Conservation (phyloP, 1,139 yeast species). For the Suhomyces guaymorum region DNA sequence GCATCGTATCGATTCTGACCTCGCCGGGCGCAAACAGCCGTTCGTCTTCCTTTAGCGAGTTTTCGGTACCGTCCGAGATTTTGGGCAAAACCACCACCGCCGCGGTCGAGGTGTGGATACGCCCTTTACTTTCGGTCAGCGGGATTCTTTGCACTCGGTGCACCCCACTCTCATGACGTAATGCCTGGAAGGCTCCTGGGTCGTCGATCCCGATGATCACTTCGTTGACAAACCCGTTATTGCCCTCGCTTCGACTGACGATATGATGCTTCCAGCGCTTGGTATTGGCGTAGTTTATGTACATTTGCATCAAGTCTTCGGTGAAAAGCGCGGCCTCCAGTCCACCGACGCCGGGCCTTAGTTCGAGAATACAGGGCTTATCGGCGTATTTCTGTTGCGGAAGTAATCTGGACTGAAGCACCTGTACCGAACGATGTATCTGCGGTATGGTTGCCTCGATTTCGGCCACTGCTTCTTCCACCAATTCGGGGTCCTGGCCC, state of each 20-base stretch:
- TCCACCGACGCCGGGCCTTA: conserved; percentile 97
- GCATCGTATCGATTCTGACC: conserved; percentile 89
- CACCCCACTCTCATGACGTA: conserved; percentile 91
- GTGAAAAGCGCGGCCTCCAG: conserved; percentile 89
- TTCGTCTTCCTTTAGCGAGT: conserved; percentile 61
- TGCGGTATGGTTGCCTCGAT: conserved; percentile 33
- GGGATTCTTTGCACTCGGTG: conserved; percentile 96
- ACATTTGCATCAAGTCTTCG: conserved; percentile 78
- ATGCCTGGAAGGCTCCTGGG: conserved; percentile 70
- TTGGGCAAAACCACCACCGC: conserved; percentile 94
- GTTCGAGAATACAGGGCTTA: conserved; percentile 75
- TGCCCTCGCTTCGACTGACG: conserved; percentile 62
- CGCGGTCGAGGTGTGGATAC: conserved; percentile 94
- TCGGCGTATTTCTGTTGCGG: conserved; percentile 82
- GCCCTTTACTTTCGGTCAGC: conserved; percentile 87
- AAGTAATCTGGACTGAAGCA: conserved; percentile 58
- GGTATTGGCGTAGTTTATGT: conserved; percentile 63
- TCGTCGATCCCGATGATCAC: conserved; percentile 74
- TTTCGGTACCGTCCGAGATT: conserved; percentile 58
- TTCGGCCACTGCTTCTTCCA: conserved; percentile 31
- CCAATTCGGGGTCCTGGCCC: conserved; percentile 32
- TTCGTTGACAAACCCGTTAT: conserved; percentile 65
- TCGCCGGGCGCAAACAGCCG: conserved; percentile 83
- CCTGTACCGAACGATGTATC: conserved; percentile 36
- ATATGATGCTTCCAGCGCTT: conserved; percentile 68